Conservation (phyloP, 1,139 yeast genomes). For the Lodderomyces pseudojiufengensis region DNA sequence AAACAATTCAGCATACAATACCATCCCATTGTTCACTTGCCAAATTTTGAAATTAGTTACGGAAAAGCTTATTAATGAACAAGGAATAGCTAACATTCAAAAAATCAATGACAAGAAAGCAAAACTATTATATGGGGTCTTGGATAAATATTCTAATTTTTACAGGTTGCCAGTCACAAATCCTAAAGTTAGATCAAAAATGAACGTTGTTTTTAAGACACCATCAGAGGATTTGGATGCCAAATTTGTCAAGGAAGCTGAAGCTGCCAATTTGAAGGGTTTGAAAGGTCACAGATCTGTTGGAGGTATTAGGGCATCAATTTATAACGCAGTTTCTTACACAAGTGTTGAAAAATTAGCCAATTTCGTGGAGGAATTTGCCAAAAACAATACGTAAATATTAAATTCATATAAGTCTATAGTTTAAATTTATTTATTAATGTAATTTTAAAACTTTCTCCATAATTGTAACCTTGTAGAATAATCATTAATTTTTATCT, state of each 20-base stretch:
- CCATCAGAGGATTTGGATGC: conserved; percentile 60
- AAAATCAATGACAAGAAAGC: conserved; percentile 61
- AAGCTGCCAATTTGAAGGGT: conserved; percentile 55
- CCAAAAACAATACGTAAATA: conserved; percentile 20
- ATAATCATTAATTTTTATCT: too few relatives aligned
- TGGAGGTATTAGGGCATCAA: conserved; percentile 93
- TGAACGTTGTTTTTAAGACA: conserved; percentile 91
- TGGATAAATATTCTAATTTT: conserved; percentile 63
- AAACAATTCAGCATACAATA: conserved; percentile 91
- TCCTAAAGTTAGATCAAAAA: conserved; percentile 61
- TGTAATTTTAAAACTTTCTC: too few relatives aligned
- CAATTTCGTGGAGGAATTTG: conserved; percentile 62
- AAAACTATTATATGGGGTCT: conserved; percentile 51
- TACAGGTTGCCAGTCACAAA: conserved; percentile 65
- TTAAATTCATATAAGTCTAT: background rate
- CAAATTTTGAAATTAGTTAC: conserved; percentile 81
- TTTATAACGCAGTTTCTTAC: conserved; percentile 79
- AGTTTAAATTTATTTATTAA: background rate
- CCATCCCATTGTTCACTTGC: conserved; percentile 89
- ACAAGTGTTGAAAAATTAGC: conserved; percentile 61
- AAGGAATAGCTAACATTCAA: conserved; percentile 55
- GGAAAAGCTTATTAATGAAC: conserved; percentile 54
- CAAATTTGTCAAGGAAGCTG: conserved; percentile 59
- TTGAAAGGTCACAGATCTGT: conserved; percentile 96
- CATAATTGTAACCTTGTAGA: too few relatives aligned